A percentile compares a stretch with the other conserved stretches of the same genome.
Conservation (phyloP, 495 filamentous ascomycete species). For the Geoglossum glabrum region DNA sequence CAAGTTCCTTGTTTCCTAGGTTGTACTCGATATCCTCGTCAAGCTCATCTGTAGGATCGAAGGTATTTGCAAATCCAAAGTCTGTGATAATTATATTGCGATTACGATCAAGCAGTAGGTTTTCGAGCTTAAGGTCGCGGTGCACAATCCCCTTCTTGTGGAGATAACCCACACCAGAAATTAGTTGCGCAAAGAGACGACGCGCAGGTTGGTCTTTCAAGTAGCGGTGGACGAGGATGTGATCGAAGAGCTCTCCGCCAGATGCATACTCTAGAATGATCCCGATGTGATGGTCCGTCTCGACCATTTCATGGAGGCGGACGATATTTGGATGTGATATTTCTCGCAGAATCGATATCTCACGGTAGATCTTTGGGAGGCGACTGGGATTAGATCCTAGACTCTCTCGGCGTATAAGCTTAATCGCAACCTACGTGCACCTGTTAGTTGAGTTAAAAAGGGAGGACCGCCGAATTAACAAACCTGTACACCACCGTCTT, state of each 20-base stretch:
- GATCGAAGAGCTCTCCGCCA: slow-evolving; percentile 93
- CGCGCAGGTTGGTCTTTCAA: slow-evolving; percentile 83
- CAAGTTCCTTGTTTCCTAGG: slow-evolving; percentile 57
- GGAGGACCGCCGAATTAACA: slow-evolving; percentile 8
- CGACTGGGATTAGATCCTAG: slow-evolving; percentile 71
- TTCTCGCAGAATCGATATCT: slow-evolving; percentile 74
- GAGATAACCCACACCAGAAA: slow-evolving; percentile 92
- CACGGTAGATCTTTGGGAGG: slow-evolving; percentile 89
- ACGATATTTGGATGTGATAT: slow-evolving; percentile 94
- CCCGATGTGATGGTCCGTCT: slow-evolving; percentile 87
- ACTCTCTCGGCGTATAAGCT: slow-evolving; percentile 81
- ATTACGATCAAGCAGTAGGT: slow-evolving; percentile 85
- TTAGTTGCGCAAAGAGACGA: slow-evolving; percentile 82
- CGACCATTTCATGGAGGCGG: slow-evolving; percentile 91
- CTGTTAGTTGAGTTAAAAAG: background rate
- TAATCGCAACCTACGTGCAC: slow-evolving; percentile 67
- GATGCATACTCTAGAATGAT: slow-evolving; percentile 98
- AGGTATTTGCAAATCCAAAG: slow-evolving; percentile 98
- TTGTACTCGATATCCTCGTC: slow-evolving; percentile 79
- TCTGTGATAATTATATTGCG: slow-evolving; percentile 99
- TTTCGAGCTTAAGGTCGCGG: slow-evolving; percentile 92
- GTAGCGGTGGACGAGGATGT: slow-evolving; percentile 90
- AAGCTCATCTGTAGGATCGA: slow-evolving; percentile 73
- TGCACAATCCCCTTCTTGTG: slow-evolving; percentile 99
- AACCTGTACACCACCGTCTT: slow-evolving; percentile 68